Evolutionary conservation across 306 rosid genomes (phyloP).

Genomic region (Amphicarpaea edgeworthii): DNA sequence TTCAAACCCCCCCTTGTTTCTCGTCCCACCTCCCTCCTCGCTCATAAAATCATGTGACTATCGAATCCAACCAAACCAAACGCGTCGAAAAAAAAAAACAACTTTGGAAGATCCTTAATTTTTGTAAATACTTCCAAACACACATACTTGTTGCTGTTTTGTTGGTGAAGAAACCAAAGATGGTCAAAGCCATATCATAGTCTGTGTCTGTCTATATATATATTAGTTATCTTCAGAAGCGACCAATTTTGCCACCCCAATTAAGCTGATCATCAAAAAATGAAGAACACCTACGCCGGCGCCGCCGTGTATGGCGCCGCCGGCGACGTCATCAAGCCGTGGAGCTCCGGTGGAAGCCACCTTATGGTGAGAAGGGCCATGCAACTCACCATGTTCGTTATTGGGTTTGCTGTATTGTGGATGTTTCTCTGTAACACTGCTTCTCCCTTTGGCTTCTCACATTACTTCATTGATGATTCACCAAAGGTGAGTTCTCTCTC

Average conservation of each 20-base stretch:
- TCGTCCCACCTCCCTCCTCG: not conserved
- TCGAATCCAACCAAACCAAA: no score
- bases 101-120: conserved; percentile 5
- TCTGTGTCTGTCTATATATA: not conserved
- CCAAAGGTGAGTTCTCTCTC: conserved; percentile 31
- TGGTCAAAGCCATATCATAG: not conserved
- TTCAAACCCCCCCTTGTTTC: not conserved
- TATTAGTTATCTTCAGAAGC: not conserved
- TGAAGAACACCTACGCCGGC: conserved; percentile 43
- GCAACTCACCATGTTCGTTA: conserved; percentile 22
- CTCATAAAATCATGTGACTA: not conserved
- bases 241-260: conserved; percentile 13
- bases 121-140: conserved; percentile 24
- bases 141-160: conserved; percentile 9
- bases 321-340: conserved; percentile 1
- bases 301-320: not conserved
- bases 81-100: not conserved
- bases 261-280: conserved; percentile 19
- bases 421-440: conserved; percentile 46
- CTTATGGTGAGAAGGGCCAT: conserved; percentile 30
- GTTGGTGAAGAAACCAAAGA: conserved; percentile 49
- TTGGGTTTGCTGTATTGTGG: conserved; percentile 49
- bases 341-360: conserved; percentile 39
- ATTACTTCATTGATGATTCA: conserved; percentile 38
- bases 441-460: conserved; percentile 46